Evolutionary conservation across 257 asterid genomes (phyloP).

Genomic region (Oldenlandia corymbosa): DNA sequence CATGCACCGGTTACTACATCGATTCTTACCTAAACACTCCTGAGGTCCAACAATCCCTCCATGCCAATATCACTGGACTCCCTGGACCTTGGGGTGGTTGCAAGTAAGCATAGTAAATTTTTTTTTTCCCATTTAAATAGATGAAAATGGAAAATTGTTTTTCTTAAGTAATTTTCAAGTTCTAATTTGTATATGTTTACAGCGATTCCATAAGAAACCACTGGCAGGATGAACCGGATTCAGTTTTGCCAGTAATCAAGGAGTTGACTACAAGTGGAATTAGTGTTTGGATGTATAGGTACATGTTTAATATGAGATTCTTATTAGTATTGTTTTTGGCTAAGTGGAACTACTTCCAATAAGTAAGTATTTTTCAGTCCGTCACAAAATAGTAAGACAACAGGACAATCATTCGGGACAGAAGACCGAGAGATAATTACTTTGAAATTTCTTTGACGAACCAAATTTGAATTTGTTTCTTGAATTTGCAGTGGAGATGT

Average conservation of each 20-base stretch:
- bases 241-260: conserved; percentile 23
- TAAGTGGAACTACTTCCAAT: neutral
- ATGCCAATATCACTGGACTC: conserved; percentile 16
- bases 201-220: conserved; percentile 2
- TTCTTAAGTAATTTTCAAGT: no score
- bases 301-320: no score
- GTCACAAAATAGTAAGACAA: no score
- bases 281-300: conserved; percentile 27
- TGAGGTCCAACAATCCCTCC: conserved; percentile 22
- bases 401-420: no score
- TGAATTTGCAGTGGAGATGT: conserved; percentile 18
- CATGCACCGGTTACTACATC: conserved; percentile 20
- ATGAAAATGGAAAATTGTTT: no score
- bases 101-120: conserved; percentile 4
- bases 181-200: neutral
- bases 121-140: no score
- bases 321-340: neutral
- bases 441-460: no score
- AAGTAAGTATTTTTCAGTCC: no score
- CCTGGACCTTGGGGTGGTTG: conserved; percentile 26
- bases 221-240: conserved; percentile 18
- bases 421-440: no score
- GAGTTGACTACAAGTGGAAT: conserved; percentile 27
- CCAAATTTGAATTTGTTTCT: neutral
- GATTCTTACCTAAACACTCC: conserved; percentile 19